Evolutionary conservation across 2,329 filamentous ascomycete species (phyloP).

Genomic region (Cadophora sp.): DNA sequence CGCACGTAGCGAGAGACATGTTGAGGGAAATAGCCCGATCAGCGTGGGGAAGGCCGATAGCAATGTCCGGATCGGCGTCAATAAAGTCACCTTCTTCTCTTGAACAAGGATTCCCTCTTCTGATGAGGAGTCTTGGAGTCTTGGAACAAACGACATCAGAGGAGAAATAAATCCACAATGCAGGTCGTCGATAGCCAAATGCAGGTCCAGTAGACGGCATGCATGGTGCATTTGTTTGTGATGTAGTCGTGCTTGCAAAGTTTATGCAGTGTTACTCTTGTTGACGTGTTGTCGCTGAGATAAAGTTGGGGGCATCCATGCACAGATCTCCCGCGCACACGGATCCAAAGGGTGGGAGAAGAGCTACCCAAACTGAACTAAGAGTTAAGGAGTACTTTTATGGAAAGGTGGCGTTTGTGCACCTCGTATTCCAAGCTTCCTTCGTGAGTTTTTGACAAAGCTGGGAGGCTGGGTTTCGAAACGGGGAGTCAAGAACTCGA

Average conservation of each 20-base stretch:
- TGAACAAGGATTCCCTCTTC: not conserved
- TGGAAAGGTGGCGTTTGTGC: not conserved
- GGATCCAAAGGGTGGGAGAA: not conserved
- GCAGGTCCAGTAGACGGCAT: not conserved
- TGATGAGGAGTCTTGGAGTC: not conserved
- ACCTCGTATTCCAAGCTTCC: not conserved
- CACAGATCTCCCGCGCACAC: slow-evolving; percentile 11
- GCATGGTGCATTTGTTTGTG: not conserved
- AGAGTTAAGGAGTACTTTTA: not conserved
- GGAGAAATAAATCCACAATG: not conserved
- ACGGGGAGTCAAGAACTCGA: not conserved
- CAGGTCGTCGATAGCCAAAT: not conserved
- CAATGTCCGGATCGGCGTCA: not conserved
- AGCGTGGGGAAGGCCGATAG: slow-evolving; percentile 4
- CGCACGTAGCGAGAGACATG: not conserved
- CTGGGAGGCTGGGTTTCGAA: not conserved
- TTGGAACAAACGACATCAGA: not conserved
- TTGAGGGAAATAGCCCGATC: not conserved
- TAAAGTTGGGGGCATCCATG: not conserved
- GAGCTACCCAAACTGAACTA: not conserved
- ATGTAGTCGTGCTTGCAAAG: not conserved
- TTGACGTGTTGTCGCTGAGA: not conserved
- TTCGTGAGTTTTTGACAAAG: not conserved
- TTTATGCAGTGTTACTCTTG: not conserved
- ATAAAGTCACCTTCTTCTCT: not conserved